Evolutionary conservation across 2,329 filamentous ascomycete species (phyloP).

Genomic region (Epichloe bromicola): DNA sequence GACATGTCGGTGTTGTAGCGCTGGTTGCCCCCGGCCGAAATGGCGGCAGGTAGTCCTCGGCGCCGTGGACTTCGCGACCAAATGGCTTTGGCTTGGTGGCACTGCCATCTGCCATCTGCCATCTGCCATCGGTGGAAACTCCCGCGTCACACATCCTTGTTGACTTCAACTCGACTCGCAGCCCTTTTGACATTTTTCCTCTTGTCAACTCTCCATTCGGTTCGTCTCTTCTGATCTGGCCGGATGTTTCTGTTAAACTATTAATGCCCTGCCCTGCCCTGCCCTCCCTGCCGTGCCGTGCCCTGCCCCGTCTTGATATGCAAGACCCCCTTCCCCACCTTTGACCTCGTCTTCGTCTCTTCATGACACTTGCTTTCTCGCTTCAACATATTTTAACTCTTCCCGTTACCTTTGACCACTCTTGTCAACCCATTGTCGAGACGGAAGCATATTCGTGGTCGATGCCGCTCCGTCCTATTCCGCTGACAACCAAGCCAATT

Average conservation of each 20-base stretch:
- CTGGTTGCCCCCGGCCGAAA: neutral
- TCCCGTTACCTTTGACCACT: neutral
- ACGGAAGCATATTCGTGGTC: too few species aligned
- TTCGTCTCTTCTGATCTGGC: neutral
- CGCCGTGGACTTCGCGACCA: too few species aligned
- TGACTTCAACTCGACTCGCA: neutral
- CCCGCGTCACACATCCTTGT: too few species aligned
- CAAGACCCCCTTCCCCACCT: neutral
- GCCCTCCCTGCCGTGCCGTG: neutral
- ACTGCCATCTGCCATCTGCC: neutral
- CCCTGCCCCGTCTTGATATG: neutral
- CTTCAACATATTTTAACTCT: neutral
- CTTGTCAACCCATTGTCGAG: too few species aligned
- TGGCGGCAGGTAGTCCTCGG: neutral
- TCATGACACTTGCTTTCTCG: neutral
- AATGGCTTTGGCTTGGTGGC: neutral
- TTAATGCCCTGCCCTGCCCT: constrained; percentile 3
- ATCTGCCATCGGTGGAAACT: too few species aligned
- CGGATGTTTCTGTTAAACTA: constrained; percentile 1
- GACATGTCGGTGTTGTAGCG: too few species aligned
- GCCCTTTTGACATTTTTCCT: neutral
- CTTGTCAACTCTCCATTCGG: neutral
- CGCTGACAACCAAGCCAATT: neutral
- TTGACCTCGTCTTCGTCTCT: neutral
- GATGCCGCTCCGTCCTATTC: neutral